Evolutionary conservation across 768 basidiomycete genomes (phyloP).

Genomic region (Russula earlei): DNA sequence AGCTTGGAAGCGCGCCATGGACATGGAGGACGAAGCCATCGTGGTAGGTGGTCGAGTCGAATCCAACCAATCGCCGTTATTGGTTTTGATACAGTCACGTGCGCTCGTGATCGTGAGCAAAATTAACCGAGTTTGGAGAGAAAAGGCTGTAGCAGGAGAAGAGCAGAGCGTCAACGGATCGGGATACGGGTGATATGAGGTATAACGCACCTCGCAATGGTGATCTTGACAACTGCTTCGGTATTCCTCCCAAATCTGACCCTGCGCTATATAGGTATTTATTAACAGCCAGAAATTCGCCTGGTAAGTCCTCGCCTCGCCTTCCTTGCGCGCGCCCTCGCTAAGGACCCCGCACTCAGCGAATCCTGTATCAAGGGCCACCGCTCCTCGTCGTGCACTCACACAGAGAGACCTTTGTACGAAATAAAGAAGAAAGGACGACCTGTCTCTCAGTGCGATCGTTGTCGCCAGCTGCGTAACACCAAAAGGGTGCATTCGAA

Average conservation of each 20-base stretch:
- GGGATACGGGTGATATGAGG: no score
- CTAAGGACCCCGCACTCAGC: neutral
- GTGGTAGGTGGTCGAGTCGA: neutral
- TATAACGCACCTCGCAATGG: neutral
- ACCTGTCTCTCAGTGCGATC: constrained; percentile 21
- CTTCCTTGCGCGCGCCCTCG: neutral
- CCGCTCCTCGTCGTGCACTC: constrained; percentile 20
- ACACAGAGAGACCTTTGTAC: constrained; percentile 19
- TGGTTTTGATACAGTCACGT: neutral
- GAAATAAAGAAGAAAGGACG: constrained; percentile 22
- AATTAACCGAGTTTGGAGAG: neutral
- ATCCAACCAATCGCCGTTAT: neutral
- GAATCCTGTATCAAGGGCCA: constrained; percentile 22
- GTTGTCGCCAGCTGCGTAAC: constrained; percentile 18
- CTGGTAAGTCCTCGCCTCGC: constrained; percentile 3
- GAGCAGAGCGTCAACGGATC: no score
- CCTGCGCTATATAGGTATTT: constrained; percentile 8
- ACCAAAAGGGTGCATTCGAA: constrained; percentile 20
- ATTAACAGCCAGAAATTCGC: constrained; percentile 21
- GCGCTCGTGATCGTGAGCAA: neutral
- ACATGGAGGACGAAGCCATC: neutral
- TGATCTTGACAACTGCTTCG: neutral
- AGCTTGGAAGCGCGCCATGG: constrained; percentile 10
- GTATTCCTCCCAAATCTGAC: neutral
- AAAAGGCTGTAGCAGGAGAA: no score